These are phyloP conservation scores for Termitomyces sp. DNA, from an alignment of 768 basidiomycete genomes.

Conservation along the genomic window DNA sequence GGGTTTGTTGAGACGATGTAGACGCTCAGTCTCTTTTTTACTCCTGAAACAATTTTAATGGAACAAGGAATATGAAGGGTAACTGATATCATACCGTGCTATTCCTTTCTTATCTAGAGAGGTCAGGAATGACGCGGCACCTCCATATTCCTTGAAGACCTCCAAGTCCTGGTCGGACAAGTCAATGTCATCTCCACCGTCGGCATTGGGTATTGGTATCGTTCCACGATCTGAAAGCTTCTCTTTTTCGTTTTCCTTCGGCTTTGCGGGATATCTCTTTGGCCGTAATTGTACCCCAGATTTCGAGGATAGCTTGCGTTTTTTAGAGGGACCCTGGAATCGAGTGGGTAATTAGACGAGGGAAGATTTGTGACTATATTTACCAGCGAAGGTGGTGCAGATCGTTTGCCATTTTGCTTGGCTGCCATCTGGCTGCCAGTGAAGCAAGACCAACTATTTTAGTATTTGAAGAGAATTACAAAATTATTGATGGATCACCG, in stretches of 20 bases:
- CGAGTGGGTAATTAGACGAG: neutral
- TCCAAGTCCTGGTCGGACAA: slow-evolving; percentile 72
- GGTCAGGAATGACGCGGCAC: slow-evolving; percentile 63
- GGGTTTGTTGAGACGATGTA: slow-evolving; percentile 68
- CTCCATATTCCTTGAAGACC: slow-evolving; percentile 64
- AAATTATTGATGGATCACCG: slow-evolving; percentile 3
- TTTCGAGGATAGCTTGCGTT: slow-evolving; percentile 50
- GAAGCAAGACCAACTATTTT: neutral
- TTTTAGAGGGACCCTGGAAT: slow-evolving; percentile 50
- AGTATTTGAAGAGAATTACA: neutral
- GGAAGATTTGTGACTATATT: neutral
- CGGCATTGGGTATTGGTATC: slow-evolving; percentile 61
- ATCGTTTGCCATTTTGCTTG: slow-evolving; percentile 33
- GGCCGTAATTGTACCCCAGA: slow-evolving; percentile 16
- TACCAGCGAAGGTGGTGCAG: slow-evolving; percentile 30
- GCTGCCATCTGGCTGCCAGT: slow-evolving; percentile 11
- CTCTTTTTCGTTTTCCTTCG: slow-evolving; percentile 51
- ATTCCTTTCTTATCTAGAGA: slow-evolving; percentile 78
- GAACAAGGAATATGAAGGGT: no score
- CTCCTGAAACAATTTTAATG: slow-evolving; percentile 51
- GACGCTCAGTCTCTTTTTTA: slow-evolving; percentile 75
- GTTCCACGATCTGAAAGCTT: slow-evolving; percentile 56
- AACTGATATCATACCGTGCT: slow-evolving; percentile 53
- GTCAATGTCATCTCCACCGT: slow-evolving; percentile 48
- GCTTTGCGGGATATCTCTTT: slow-evolving; percentile 28